These are phyloP conservation scores for Cyclotella sp. DNA, from an alignment of 108 stramenopile genomes.

Conservation along the genomic window DNA sequence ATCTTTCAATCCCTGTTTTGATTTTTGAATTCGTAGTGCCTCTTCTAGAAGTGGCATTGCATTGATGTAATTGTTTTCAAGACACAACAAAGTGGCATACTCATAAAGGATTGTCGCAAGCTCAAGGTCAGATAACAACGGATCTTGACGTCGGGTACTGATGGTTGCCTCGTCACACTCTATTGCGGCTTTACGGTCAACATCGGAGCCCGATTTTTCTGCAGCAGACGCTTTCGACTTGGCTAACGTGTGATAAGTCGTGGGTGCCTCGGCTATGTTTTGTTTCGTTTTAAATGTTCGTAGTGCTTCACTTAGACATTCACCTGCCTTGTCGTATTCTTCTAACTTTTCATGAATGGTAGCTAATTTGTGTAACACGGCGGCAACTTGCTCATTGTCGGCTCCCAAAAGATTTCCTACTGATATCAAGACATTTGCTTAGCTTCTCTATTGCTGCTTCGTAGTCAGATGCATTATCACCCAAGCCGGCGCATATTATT, in stretches of 20 bases:
- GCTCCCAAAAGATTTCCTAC: conserved; percentile 41
- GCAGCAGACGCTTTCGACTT: conserved; percentile 38
- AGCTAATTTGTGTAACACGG: conserved; percentile 35
- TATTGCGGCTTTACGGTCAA: conserved; percentile 41
- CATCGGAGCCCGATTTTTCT: conserved; percentile 18
- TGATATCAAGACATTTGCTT: conserved; percentile 36
- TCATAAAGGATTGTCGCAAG: conserved; percentile 45
- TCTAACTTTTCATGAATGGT: conserved; percentile 46
- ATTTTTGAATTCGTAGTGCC: conserved; percentile 43
- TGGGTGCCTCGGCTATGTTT: conserved; percentile 33
- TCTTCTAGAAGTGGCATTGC: conserved; percentile 52
- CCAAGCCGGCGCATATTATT: conserved; percentile 23
- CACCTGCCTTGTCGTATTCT: conserved; percentile 24
- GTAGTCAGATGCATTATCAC: conserved; percentile 29
- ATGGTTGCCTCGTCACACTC: conserved; percentile 53
- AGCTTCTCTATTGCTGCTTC: conserved; percentile 46
- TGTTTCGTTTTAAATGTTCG: conserved; percentile 48
- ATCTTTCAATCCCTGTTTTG: conserved; percentile 37
- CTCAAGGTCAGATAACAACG: conserved; percentile 49
- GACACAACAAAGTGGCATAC: conserved; percentile 39
- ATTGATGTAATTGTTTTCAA: conserved; percentile 21
- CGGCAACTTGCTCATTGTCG: conserved; percentile 50
- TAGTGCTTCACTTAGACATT: conserved; percentile 40
- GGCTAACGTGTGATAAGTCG: conserved; percentile 37
- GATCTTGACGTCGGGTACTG: conserved; percentile 45